Evolutionary conservation across 108 stramenopile species (phyloP).

Genomic region (Pseudonitzschia pungens): DNA sequence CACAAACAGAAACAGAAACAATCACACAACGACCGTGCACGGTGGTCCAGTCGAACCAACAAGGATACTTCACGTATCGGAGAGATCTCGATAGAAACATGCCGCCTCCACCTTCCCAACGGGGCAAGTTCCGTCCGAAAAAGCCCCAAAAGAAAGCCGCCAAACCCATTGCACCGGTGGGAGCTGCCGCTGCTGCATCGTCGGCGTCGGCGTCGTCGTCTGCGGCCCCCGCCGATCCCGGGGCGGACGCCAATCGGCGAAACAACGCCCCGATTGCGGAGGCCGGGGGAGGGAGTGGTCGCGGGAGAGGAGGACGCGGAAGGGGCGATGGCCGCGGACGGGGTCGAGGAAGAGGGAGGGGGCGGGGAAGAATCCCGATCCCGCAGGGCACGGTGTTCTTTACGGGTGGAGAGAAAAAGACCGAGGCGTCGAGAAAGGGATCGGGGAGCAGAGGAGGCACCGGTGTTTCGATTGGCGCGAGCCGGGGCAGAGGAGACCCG

Average conservation of each 20-base stretch:
- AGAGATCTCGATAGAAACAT: not conserved
- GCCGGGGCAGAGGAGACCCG: slow-evolving; percentile 14
- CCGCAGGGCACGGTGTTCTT: slow-evolving; percentile 81
- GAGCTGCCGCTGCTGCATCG: too few species aligned
- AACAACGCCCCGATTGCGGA: not conserved
- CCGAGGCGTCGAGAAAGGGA: slow-evolving; percentile 6
- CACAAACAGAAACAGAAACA: too few species aligned
- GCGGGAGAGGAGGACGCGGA: slow-evolving; percentile 8
- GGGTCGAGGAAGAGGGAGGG: slow-evolving; percentile 42
- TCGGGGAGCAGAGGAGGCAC: slow-evolving; percentile 6
- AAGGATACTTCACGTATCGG: too few species aligned
- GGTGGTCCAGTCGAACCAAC: too few species aligned
- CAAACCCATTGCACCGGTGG: slow-evolving; percentile 1
- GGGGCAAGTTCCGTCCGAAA: slow-evolving; percentile 82
- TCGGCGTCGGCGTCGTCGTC: slow-evolving; percentile 9
- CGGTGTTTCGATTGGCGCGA: slow-evolving; percentile 10
- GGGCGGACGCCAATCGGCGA: slow-evolving; percentile 17
- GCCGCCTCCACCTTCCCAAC: slow-evolving; percentile 65
- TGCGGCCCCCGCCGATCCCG: slow-evolving; percentile 13
- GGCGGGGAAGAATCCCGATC: slow-evolving; percentile 51
- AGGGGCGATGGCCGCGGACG: slow-evolving; percentile 33
- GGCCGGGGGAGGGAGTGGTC: not conserved
- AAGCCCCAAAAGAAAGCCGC: slow-evolving; percentile 55
- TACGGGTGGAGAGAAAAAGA: slow-evolving; percentile 48
- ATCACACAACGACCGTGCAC: too few species aligned